These are phyloP conservation scores for Geotrichum carabidarum DNA, from an alignment of 1,139 yeast genomes.

Conservation along the genomic window DNA sequence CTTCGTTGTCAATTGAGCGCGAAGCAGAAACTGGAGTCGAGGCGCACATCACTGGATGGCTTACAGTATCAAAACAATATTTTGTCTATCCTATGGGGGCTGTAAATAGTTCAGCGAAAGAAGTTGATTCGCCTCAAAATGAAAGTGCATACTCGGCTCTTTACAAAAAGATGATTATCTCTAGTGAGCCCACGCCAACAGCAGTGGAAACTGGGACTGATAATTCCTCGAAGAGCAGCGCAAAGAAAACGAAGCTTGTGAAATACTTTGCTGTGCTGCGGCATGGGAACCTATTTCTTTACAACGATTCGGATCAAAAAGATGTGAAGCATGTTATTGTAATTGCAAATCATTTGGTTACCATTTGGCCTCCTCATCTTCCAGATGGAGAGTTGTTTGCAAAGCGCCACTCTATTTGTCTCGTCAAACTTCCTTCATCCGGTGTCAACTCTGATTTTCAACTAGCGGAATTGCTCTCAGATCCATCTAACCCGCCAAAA, in stretches of 20 bases:
- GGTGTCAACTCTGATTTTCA: slow-evolving; percentile 14
- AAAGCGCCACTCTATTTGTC: slow-evolving; percentile 70
- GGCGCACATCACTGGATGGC: slow-evolving; percentile 70
- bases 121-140: slow-evolving; percentile 34
- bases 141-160: slow-evolving; percentile 57
- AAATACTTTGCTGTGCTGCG: slow-evolving; percentile 42
- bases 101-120: slow-evolving; percentile 29
- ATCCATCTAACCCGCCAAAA: slow-evolving; percentile 42
- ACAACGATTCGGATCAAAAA: slow-evolving; percentile 59
- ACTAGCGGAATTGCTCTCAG: slow-evolving; percentile 21
- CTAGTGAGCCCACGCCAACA: slow-evolving; percentile 6
- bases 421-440: slow-evolving; percentile 34
- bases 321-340: slow-evolving; percentile 79
- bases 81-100: slow-evolving; percentile 42
- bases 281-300: slow-evolving; percentile 82
- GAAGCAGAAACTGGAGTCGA: slow-evolving; percentile 55
- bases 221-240: neutral
- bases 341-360: slow-evolving; percentile 60
- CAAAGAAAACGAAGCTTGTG: slow-evolving; percentile 28
- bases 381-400: slow-evolving; percentile 75
- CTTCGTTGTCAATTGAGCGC: slow-evolving; percentile 43
- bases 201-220: neutral
- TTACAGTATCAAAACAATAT: slow-evolving; percentile 75
- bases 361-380: slow-evolving; percentile 76
- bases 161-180: slow-evolving; percentile 48